Evolutionary conservation across 176 grass and related monocot species (phyloP).

Genomic region (Areca catechu): DNA sequence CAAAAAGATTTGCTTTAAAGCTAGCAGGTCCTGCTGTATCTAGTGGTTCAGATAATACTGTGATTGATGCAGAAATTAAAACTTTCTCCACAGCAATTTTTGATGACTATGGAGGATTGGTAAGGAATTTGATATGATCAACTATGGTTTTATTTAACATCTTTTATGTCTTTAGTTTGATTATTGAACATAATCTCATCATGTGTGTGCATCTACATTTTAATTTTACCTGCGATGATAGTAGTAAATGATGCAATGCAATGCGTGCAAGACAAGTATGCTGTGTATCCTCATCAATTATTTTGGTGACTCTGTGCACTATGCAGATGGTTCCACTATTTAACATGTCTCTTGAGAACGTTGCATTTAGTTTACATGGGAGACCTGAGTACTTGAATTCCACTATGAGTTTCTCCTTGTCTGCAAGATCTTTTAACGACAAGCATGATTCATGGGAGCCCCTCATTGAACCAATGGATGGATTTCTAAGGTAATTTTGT

Average conservation of each 20-base stretch:
- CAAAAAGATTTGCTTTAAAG: conserved; percentile 71
- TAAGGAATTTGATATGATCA: conserved; percentile 19
- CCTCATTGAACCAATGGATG: conserved; percentile 88
- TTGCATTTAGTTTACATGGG: conserved; percentile 73
- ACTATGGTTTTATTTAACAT: not conserved
- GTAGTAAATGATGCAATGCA: no score
- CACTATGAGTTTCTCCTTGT: conserved; percentile 66
- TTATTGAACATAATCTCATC: no score
- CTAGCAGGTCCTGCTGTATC: conserved; percentile 49
- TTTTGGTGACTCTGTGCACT: not conserved
- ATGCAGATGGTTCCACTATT: conserved; percentile 95
- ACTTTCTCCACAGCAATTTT: conserved; percentile 77
- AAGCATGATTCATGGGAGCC: conserved; percentile 90
- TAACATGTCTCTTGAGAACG: conserved; percentile 53
- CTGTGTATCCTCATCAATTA: no score
- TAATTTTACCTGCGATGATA: no score
- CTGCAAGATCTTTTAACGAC: conserved; percentile 87
- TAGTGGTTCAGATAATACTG: conserved; percentile 56
- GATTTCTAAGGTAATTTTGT: conserved; percentile 66
- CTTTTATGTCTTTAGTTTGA: not conserved
- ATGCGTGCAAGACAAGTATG: no score
- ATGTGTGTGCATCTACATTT: no score
- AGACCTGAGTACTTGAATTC: conserved; percentile 71
- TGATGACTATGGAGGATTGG: conserved; percentile 96
- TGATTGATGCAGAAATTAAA: conserved; percentile 81